Evolutionary conservation across 1,139 yeast genomes (phyloP).

Genomic region (Magnusiomyces sp.): DNA sequence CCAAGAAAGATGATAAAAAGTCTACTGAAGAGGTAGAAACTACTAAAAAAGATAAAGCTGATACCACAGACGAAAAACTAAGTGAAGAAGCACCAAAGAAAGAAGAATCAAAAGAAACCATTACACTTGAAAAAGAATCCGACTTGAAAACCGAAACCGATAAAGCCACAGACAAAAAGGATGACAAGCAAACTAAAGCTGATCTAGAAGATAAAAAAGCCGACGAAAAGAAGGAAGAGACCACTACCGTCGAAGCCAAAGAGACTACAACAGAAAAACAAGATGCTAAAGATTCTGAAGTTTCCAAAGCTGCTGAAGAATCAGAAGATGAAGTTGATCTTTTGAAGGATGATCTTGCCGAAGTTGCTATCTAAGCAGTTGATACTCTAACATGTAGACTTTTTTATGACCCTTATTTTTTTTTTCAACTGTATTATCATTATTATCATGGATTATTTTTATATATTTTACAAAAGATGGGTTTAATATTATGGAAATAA

Average conservation of each 20-base stretch:
- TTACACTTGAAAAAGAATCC: no score
- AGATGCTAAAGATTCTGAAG: neutral
- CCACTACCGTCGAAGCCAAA: neutral
- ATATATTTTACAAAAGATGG: neutral
- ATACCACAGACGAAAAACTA: neutral
- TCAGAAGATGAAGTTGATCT: slow-evolving; percentile 12
- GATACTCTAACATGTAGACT: neutral
- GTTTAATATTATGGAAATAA: no score
- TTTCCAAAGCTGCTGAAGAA: neutral
- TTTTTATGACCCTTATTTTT: neutral
- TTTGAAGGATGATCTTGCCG: slow-evolving; percentile 11
- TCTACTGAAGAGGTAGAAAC: slow-evolving; percentile 1
- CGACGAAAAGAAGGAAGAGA: slow-evolving; percentile 3
- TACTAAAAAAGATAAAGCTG: neutral
- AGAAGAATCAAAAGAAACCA: slow-evolving; percentile 1
- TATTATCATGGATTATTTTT: neutral
- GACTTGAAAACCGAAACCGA: slow-evolving; percentile 1
- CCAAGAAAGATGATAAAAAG: neutral
- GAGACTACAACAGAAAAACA: neutral
- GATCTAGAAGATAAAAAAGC: neutral
- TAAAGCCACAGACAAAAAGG: neutral
- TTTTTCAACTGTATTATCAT: neutral
- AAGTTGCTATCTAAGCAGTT: slow-evolving; percentile 9
- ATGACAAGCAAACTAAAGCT: neutral
- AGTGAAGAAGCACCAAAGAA: neutral